phyloP scores from a whole-genome alignment of 352 stramenopile species.

The Globisporangium solare region DNA sequence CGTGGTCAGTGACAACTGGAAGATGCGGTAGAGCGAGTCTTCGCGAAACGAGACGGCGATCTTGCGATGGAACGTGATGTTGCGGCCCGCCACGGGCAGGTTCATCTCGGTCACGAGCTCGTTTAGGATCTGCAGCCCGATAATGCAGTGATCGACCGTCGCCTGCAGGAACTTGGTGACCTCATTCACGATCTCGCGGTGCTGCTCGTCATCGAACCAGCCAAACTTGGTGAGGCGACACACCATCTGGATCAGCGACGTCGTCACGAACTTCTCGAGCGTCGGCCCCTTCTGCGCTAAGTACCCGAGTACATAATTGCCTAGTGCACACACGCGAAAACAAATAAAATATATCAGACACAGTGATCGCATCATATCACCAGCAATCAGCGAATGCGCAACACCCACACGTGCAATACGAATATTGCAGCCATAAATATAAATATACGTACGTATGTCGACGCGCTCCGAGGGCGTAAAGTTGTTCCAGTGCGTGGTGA shows the following conservation, averaged over 20 bases:
- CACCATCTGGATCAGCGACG: conserved; percentile 95
- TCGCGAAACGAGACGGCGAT: conserved; percentile 97
- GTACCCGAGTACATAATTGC: conserved; percentile 98
- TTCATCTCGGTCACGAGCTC: conserved; percentile 98
- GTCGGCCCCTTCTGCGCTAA: conserved; percentile 93
- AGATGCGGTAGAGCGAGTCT: conserved; percentile 93
- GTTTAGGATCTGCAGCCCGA: conserved; percentile 97
- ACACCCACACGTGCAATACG: neutral
- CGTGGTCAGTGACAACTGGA: conserved; percentile 95
- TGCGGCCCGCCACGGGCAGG: conserved; percentile 90
- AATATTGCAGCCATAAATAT: conserved; percentile 5
- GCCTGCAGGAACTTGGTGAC: conserved; percentile 97
- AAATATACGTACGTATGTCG: conserved; percentile 83
- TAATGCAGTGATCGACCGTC: conserved; percentile 97
- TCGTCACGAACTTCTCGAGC: conserved; percentile 94
- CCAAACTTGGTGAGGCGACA: conserved; percentile 98
- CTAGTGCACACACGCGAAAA: too few species aligned
- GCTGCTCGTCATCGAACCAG: conserved; percentile 98
- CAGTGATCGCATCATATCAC: too few species aligned
- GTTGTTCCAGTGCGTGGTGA: conserved; percentile 96
- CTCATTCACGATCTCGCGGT: conserved; percentile 95
- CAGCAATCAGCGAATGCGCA: neutral
- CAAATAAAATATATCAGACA: too few species aligned
- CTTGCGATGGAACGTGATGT: conserved; percentile 97
- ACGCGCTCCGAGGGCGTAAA: conserved; percentile 83